Evolutionary conservation across 768 basidiomycete species (phyloP).

Genomic region (Daedaleopsis sinensis): DNA sequence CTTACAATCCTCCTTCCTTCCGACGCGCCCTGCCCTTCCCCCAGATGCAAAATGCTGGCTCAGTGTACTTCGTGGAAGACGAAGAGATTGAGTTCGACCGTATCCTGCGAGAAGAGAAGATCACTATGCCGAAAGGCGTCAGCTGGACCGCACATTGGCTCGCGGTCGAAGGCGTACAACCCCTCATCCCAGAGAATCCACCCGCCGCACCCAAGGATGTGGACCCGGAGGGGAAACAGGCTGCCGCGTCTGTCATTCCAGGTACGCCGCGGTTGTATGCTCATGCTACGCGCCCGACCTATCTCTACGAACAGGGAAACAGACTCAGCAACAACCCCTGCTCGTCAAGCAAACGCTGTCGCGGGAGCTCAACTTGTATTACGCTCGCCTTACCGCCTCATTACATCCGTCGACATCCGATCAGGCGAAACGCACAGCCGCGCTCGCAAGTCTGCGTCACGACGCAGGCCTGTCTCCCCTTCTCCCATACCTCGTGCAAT

Average conservation of each 20-base stretch:
- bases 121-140: slow-evolving; percentile 77
- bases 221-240: slow-evolving; percentile 35
- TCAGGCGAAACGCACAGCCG: slow-evolving; percentile 78
- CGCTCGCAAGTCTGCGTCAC: slow-evolving; percentile 83
- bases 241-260: slow-evolving; percentile 24
- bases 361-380: slow-evolving; percentile 93
- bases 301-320: slow-evolving; percentile 37
- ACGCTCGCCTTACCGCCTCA: slow-evolving; percentile 85
- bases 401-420: slow-evolving; percentile 73
- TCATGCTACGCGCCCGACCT: slow-evolving; percentile 32
- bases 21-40: slow-evolving; percentile 54
- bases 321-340: slow-evolving; percentile 63
- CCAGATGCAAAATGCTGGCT: slow-evolving; percentile 53
- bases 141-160: slow-evolving; percentile 97
- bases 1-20: slow-evolving; percentile 64
- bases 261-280: slow-evolving; percentile 31
- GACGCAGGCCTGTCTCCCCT: slow-evolving; percentile 93
- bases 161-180: slow-evolving; percentile 97
- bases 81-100: slow-evolving; percentile 98
- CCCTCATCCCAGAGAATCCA: slow-evolving; percentile 94
- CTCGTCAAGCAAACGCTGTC: slow-evolving; percentile 93
- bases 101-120: slow-evolving; percentile 84
- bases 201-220: slow-evolving; percentile 71
- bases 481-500: slow-evolving; percentile 90
- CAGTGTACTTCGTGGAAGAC: slow-evolving; percentile 93